Conservation (phyloP, 805 yeast genomes). For the Candida wancherniae region DNA sequence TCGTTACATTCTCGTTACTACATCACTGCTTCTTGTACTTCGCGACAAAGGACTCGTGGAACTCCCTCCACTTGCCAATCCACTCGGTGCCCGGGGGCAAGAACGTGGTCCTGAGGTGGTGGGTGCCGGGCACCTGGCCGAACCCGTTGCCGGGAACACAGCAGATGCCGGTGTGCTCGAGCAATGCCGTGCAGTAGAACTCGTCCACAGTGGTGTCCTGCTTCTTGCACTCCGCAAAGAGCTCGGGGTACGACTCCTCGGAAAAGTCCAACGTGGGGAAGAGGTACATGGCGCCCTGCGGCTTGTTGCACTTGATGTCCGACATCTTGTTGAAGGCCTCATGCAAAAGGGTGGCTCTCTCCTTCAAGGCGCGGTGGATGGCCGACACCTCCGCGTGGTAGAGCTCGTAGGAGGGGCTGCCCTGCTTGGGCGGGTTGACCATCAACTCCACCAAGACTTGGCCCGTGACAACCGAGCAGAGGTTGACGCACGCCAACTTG, state of each 20-base stretch:
- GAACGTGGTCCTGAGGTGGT: constrained; percentile 93
- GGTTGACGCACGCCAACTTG: constrained; percentile 84
- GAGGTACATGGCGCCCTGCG: constrained; percentile 97
- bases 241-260: constrained; percentile 40
- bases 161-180: constrained; percentile 90
- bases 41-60: constrained; percentile 69
- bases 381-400: constrained; percentile 58
- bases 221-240: constrained; percentile 56
- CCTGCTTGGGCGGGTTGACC: constrained; percentile 83
- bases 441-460: constrained; percentile 90
- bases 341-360: constrained; percentile 62
- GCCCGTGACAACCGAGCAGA: constrained; percentile 93
- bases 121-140: constrained; percentile 86
- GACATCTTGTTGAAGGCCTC: constrained; percentile 72
- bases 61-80: constrained; percentile 71
- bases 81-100: constrained; percentile 93
- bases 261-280: constrained; percentile 77
- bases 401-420: constrained; percentile 67
- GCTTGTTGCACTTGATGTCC: constrained; percentile 80
- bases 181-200: constrained; percentile 77
- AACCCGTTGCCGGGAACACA: constrained; percentile 97
- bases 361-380: constrained; percentile 58
- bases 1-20: too few species aligned
- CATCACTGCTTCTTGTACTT: constrained; percentile 34
- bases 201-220: constrained; percentile 69